phyloP scores from a whole-genome alignment of 1,139 yeast species.

The Taphrina flavorubra region DNA sequence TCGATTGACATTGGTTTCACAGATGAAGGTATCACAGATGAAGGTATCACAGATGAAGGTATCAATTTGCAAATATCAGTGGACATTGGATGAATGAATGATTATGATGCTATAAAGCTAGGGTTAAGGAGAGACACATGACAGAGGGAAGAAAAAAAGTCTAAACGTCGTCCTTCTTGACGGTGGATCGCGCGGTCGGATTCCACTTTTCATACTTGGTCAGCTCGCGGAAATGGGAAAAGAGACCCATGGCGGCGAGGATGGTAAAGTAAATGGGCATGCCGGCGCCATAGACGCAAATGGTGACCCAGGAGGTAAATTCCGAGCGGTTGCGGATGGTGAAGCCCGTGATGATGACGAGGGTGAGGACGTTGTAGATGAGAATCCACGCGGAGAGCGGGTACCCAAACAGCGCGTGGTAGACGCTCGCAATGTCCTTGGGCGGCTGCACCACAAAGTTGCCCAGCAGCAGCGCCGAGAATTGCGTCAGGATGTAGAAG shows the following conservation, averaged over 20 bases:
- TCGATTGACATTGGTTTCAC: no score
- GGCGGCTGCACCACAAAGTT: slow-evolving; percentile 39
- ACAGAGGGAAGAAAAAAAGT: neutral
- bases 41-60: no score
- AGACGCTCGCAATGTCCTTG: slow-evolving; percentile 36
- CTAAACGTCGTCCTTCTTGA: slow-evolving; percentile 20
- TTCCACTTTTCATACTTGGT: slow-evolving; percentile 36
- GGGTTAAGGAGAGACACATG: neutral
- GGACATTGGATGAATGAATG: neutral
- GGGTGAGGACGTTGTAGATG: slow-evolving; percentile 37
- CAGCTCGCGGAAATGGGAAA: slow-evolving; percentile 37
- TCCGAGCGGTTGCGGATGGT: slow-evolving; percentile 41
- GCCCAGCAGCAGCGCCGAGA: slow-evolving; percentile 35
- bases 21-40: no score
- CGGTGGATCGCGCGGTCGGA: slow-evolving; percentile 29
- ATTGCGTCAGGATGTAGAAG: slow-evolving; percentile 39
- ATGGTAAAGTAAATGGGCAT: slow-evolving; percentile 41
- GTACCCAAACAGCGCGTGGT: slow-evolving; percentile 39
- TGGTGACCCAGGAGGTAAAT: slow-evolving; percentile 31
- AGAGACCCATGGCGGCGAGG: slow-evolving; percentile 40
- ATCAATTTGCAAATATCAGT: no score
- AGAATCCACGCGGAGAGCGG: slow-evolving; percentile 33
- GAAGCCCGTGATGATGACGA: slow-evolving; percentile 38
- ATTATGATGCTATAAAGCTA: no score
- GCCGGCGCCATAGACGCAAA: slow-evolving; percentile 29